Conservation (phyloP, 768 basidiomycete species). For the Mycena maculata region DNA sequence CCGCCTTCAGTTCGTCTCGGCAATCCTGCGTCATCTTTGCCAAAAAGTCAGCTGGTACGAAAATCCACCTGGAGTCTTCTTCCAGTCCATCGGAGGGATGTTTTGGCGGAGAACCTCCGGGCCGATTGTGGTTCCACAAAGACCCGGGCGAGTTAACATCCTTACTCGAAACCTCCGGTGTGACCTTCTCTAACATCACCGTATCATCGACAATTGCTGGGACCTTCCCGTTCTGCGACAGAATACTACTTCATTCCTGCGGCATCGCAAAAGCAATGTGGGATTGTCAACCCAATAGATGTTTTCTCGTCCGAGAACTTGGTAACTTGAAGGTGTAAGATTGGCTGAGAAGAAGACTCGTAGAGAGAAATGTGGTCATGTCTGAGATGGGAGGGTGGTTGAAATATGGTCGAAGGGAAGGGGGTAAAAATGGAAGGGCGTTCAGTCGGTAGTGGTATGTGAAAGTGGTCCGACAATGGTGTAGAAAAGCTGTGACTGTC, state of each 20-base stretch:
- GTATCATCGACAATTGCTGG: not conserved
- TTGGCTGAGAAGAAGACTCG: not conserved
- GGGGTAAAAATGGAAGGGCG: not conserved
- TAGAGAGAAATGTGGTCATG: not conserved
- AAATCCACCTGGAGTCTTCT: not conserved
- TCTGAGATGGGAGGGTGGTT: not conserved
- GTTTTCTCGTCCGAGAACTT: constrained; percentile 1
- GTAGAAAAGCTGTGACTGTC: not conserved
- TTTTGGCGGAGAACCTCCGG: too few species aligned
- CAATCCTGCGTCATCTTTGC: not conserved
- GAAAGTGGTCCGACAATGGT: constrained; percentile 1
- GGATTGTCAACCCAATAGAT: not conserved
- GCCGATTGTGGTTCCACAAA: too few species aligned
- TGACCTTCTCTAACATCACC: not conserved
- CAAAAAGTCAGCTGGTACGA: not conserved
- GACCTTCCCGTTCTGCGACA: not conserved
- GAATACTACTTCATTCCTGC: not conserved
- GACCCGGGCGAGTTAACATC: too few species aligned
- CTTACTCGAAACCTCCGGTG: not conserved
- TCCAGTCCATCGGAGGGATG: not conserved
- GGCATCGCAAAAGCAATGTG: constrained; percentile 6
- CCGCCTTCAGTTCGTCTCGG: not conserved
- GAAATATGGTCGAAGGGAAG: not conserved
- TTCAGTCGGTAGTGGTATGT: not conserved
- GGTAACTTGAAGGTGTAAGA: not conserved